Evolutionary conservation across 2,329 filamentous ascomycete species (phyloP).

Genomic region (Fusarium begoniae): DNA sequence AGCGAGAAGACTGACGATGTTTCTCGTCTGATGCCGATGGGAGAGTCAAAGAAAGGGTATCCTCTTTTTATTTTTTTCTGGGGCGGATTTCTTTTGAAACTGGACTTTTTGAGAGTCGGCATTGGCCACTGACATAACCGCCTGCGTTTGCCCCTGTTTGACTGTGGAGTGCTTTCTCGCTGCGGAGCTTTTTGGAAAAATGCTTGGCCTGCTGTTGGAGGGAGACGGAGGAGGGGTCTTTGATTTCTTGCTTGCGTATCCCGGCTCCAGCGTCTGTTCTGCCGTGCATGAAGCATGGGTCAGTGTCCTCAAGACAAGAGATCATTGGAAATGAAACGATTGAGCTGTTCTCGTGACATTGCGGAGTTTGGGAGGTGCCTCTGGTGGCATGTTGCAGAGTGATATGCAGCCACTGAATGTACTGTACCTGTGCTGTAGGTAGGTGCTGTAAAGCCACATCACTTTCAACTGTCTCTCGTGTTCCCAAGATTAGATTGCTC

Average conservation of each 20-base stretch:
- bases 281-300: slow-evolving; percentile 25
- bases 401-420: slow-evolving; percentile 27
- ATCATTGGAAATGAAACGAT: background rate
- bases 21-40: slow-evolving; percentile 19
- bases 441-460: slow-evolving; percentile 11
- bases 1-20: slow-evolving; percentile 21
- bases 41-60: slow-evolving; percentile 3
- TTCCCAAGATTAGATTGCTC: background rate
- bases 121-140: slow-evolving; percentile 32
- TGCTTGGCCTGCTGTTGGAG: slow-evolving; percentile 32
- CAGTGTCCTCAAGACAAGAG: background rate
- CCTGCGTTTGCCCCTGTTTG: slow-evolving; percentile 34
- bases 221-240: slow-evolving; percentile 25
- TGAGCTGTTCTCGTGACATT: background rate
- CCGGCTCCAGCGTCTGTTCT: slow-evolving; percentile 29
- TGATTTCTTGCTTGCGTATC: slow-evolving; percentile 33
- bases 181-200: slow-evolving; percentile 29
- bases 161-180: slow-evolving; percentile 29
- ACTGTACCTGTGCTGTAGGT: background rate
- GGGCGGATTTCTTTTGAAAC: slow-evolving; percentile 1
- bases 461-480: slow-evolving; percentile 1
- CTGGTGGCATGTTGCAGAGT: background rate
- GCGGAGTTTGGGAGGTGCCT: background rate
- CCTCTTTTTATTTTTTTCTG: slow-evolving; percentile 19
- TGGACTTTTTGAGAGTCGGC: background rate